Conservation (phyloP, 1,284 basidiomycete species). For the Cerioporus squamosus region DNA sequence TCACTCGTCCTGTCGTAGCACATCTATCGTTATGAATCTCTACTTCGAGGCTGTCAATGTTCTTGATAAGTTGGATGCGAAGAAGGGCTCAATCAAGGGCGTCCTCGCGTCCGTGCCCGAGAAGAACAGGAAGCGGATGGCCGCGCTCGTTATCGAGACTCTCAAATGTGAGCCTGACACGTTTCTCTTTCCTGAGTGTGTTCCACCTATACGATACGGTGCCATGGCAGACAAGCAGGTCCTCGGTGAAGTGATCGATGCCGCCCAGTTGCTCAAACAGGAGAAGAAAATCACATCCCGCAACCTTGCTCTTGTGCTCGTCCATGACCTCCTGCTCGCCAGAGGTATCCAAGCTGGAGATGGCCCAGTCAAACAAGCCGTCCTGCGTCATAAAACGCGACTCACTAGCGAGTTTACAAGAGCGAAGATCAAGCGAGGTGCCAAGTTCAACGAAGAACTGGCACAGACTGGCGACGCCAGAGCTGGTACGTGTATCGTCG, state of each 20-base stretch:
- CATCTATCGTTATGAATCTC: conserved; percentile 79
- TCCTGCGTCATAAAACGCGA: conserved; percentile 87
- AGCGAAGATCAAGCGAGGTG: conserved; percentile 82
- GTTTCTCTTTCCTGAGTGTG: not conserved
- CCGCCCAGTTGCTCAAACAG: conserved; percentile 67
- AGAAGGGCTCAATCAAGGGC: conserved; percentile 86
- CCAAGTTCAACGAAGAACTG: conserved; percentile 67
- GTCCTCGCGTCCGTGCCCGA: conserved; percentile 73
- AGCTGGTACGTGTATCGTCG: conserved; percentile 50
- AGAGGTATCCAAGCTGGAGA: conserved; percentile 86
- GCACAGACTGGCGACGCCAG: conserved; percentile 62
- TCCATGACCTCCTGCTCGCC: conserved; percentile 86
- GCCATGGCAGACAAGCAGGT: conserved; percentile 65
- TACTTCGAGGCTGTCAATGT: conserved; percentile 87
- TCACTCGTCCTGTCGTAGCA: conserved; percentile 28
- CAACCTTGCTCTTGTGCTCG: conserved; percentile 80
- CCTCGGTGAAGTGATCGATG: conserved; percentile 66
- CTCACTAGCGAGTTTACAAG: conserved; percentile 85
- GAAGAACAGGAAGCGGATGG: conserved; percentile 77
- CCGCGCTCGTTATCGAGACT: conserved; percentile 87
- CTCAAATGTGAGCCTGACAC: conserved; percentile 76
- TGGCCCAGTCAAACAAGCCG: conserved; percentile 83
- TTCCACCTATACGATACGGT: not conserved
- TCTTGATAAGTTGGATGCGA: conserved; percentile 84
- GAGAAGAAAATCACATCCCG: conserved; percentile 77